Conservation (phyloP, 805 yeast genomes). For the Myxozyma nipponensis region DNA sequence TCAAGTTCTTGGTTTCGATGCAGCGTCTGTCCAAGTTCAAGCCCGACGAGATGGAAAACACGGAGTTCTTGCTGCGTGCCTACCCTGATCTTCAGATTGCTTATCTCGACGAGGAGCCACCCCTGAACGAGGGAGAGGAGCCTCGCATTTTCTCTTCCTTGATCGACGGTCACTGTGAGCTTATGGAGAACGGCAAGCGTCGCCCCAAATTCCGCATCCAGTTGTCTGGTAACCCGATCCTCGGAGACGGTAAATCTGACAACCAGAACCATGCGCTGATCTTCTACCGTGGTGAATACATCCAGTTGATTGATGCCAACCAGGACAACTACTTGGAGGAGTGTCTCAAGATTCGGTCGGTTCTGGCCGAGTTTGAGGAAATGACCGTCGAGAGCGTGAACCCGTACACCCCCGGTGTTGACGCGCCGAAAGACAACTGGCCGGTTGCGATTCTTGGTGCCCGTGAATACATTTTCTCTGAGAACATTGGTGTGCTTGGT, state of each 20-base stretch:
- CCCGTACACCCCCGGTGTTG: slow-evolving; percentile 60
- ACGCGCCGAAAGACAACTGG: slow-evolving; percentile 33
- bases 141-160: slow-evolving; percentile 63
- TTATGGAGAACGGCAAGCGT: slow-evolving; percentile 56
- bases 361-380: slow-evolving; percentile 89
- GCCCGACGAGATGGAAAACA: slow-evolving; percentile 62
- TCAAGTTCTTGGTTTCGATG: slow-evolving; percentile 79
- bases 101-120: slow-evolving; percentile 87
- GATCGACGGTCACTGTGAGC: slow-evolving; percentile 55
- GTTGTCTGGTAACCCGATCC: slow-evolving; percentile 87
- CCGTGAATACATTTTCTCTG: slow-evolving; percentile 90
- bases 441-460: slow-evolving; percentile 95
- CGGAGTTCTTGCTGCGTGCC: slow-evolving; percentile 61
- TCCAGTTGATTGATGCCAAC: slow-evolving; percentile 92
- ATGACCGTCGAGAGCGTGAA: slow-evolving; percentile 47
- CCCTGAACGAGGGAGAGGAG: slow-evolving; percentile 43
- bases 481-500: slow-evolving; percentile 86
- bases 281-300: slow-evolving; percentile 88
- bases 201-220: slow-evolving; percentile 62
- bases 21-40: slow-evolving; percentile 70
- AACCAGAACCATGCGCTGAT: slow-evolving; percentile 86
- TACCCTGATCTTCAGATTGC: slow-evolving; percentile 78
- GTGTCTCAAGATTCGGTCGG: slow-evolving; percentile 83
- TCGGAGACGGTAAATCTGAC: slow-evolving; percentile 96
- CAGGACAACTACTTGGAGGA: slow-evolving; percentile 95